Evolutionary conservation across 2,329 filamentous ascomycete genomes (phyloP).

Genomic region (Monilinia aucupariae): DNA sequence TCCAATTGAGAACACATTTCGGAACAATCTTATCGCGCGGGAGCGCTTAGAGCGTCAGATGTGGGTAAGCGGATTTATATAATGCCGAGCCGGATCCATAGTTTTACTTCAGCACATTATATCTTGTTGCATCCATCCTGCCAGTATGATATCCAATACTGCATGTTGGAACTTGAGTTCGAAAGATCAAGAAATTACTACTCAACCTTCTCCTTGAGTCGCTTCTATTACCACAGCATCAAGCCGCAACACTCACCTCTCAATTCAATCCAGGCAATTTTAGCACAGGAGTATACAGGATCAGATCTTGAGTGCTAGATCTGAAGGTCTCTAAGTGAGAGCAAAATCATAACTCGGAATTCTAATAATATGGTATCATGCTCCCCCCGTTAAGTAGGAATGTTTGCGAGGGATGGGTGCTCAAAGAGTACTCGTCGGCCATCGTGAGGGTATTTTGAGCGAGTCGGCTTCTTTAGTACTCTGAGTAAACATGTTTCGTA

Average conservation of each 20-base stretch:
- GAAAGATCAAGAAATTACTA: neutral
- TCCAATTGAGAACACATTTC: slow-evolving; percentile 18
- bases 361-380: neutral
- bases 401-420: neutral
- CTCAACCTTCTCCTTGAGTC: neutral
- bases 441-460: neutral
- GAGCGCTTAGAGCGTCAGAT: slow-evolving; percentile 5
- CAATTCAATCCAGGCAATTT: neutral
- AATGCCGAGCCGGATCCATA: neutral
- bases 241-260: neutral
- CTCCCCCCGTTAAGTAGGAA: neutral
- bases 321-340: neutral
- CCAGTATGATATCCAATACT: neutral
- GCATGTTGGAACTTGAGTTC: neutral
- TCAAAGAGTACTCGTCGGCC: neutral
- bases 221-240: neutral
- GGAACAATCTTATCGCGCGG: slow-evolving; percentile 8
- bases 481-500: neutral
- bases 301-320: neutral
- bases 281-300: neutral
- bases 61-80: neutral
- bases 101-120: neutral
- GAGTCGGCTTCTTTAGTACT: neutral
- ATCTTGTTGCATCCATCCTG: neutral
- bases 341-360: neutral